A percentile compares a stretch with the other conserved stretches of the same genome.
These are phyloP conservation scores for Mallotus nudiflorus DNA, from an alignment of 345 rosid genomes.

Conservation along the genomic window DNA sequence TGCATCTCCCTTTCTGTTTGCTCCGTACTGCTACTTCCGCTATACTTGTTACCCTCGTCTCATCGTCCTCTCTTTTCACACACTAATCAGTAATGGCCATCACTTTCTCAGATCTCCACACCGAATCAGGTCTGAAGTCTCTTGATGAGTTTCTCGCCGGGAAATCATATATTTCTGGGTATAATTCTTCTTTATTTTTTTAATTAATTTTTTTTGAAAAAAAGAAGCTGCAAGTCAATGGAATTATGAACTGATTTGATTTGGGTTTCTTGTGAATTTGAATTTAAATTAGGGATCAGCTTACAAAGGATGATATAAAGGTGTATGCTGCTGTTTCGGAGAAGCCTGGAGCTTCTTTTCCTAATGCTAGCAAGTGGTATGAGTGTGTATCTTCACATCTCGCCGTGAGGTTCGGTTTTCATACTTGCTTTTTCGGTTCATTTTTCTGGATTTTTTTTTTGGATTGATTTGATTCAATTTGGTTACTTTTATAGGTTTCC, in stretches of 20 bases:
- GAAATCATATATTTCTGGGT: constrained; percentile 82
- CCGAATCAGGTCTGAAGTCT: constrained; percentile 76
- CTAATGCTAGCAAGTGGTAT: constrained; percentile 83
- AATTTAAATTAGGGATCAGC: constrained; percentile 36
- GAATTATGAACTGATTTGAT: not conserved
- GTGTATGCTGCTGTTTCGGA: constrained; percentile 68
- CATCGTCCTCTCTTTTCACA: not conserved
- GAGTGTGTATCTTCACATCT: constrained; percentile 59
- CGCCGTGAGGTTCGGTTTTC: constrained; percentile 51
- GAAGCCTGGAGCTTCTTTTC: constrained; percentile 64
- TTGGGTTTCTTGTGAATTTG: not conserved
- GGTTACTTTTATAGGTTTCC: constrained; percentile 60
- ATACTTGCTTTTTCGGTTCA: not conserved
- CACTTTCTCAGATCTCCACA: constrained; percentile 82
- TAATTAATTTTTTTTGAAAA: not conserved
- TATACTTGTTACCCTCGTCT: not conserved
- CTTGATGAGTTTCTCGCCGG: constrained; percentile 73
- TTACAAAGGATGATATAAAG: constrained; percentile 74
- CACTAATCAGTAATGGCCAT: constrained; percentile 52
- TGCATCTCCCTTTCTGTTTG: not conserved
- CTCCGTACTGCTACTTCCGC: not conserved
- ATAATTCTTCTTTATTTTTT: not conserved
- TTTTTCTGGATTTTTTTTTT: not conserved
- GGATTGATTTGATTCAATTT: not conserved
- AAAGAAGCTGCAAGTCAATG: too few species aligned